phyloP scores from a whole-genome alignment of 371 early-diverging fungal genomes.

The Mucor plumbeus region DNA sequence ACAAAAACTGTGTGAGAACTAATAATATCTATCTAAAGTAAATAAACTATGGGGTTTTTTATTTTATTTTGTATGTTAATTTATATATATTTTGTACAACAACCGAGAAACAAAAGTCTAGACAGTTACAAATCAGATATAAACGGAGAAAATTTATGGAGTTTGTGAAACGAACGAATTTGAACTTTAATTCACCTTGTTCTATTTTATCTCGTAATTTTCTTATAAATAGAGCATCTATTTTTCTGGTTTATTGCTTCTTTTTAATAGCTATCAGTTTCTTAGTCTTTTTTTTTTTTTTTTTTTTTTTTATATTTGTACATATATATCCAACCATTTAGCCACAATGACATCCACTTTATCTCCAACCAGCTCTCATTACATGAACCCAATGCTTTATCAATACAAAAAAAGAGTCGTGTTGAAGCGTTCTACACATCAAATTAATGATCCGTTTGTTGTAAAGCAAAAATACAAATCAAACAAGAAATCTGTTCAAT shows the following conservation, averaged over 20 bases:
- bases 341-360: slow-evolving; percentile 15
- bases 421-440: slow-evolving; percentile 23
- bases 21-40: slow-evolving; percentile 13
- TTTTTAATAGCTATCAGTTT: background rate
- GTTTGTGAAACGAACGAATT: background rate
- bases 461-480: slow-evolving; percentile 13
- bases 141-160: slow-evolving; percentile 8
- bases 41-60: slow-evolving; percentile 17
- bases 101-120: slow-evolving; percentile 7
- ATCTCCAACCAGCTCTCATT: slow-evolving; percentile 7
- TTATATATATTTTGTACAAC: slow-evolving; percentile 3
- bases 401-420: slow-evolving; percentile 25
- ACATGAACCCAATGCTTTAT: slow-evolving; percentile 6
- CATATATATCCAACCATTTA: background rate
- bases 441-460: slow-evolving; percentile 22
- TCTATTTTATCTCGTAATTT: background rate
- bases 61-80: background rate
- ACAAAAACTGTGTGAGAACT: slow-evolving; percentile 6
- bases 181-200: slow-evolving; percentile 6
- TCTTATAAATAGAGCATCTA: background rate
- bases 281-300: slow-evolving; percentile 1
- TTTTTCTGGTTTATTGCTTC: background rate
- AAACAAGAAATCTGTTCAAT: slow-evolving; percentile 37
- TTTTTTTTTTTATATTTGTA: background rate
- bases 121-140: slow-evolving; percentile 7